A percentile compares a stretch with the other conserved stretches of the same genome.
These are phyloP conservation scores for Puya raimondii DNA, from an alignment of 176 grass and related monocot genomes.

Conservation along the genomic window DNA sequence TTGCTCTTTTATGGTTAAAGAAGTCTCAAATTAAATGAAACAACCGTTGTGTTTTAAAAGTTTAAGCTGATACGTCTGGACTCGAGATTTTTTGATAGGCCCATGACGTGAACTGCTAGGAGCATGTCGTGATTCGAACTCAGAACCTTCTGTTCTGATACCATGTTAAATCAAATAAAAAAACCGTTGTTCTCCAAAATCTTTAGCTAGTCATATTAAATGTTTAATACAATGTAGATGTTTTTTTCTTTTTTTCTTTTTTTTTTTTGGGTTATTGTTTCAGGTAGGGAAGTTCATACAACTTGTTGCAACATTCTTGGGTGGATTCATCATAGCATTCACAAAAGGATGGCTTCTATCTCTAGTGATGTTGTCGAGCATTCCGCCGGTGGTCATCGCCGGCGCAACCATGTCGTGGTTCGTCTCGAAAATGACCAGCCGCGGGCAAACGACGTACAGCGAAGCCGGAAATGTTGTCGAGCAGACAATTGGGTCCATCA, in stretches of 20 bases:
- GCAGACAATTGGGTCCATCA: slow-evolving; percentile 61
- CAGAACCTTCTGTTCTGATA: too few relatives aligned
- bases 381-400: slow-evolving; percentile 59
- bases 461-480: slow-evolving; percentile 66
- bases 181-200: too few relatives aligned
- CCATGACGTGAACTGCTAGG: too few relatives aligned
- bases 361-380: slow-evolving; percentile 66
- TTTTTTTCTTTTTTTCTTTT: slow-evolving; percentile 1
- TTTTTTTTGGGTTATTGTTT: background rate
- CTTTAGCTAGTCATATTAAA: too few relatives aligned
- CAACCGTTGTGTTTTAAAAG: too few relatives aligned
- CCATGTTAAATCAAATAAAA: too few relatives aligned
- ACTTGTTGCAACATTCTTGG: slow-evolving; percentile 56
- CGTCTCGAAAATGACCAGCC: slow-evolving; percentile 48
- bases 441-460: slow-evolving; percentile 47
- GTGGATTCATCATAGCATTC: slow-evolving; percentile 75
- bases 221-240: background rate
- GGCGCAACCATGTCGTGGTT: slow-evolving; percentile 45
- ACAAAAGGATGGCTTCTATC: slow-evolving; percentile 76
- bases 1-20: too few relatives aligned
- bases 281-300: slow-evolving; percentile 86
- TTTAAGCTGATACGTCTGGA: too few relatives aligned
- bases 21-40: too few relatives aligned
- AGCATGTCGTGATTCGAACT: too few relatives aligned
- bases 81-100: too few relatives aligned